Evolutionary conservation across 2,329 filamentous ascomycete species (phyloP), one percentile per base, ranked within the genome.

Genomic region (Ophiostoma pallidulum): DNA sequence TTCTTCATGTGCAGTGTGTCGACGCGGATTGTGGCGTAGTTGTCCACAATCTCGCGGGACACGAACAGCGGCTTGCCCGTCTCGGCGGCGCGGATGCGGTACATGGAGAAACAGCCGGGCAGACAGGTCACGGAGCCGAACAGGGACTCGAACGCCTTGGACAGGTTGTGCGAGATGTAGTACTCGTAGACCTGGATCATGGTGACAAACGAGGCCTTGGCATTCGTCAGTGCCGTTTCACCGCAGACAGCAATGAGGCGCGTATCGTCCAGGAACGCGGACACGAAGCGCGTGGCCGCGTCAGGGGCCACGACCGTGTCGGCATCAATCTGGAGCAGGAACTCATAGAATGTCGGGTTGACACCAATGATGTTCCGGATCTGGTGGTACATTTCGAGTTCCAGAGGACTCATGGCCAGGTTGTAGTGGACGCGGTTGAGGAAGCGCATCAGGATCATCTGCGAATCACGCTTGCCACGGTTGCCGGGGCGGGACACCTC

Each of bases 181-280:
- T 98, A 98, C 66, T 98, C 92, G 70, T 98, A 98, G 55, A 98
- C 92, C 65, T 98, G 92, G 64, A 98, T 98, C 91, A 97, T 97
- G 44, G 92, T 98, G 56, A 94, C 80, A 61, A 94, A 88, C 1
- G 91, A 96, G 7, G 84, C 77, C 66, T 96, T 96, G 51, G 89
- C 86, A 62, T 98, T 98, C 53, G 84, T 90, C 41, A 98, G 74
- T 14, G 85, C 85, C 0, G 92, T 98, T 67, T 98, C 92, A 68
- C 92, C 92, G 61, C 92, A 98, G 41, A 92, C 80, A 47, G 85
- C 92, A 60, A 96, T 91, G n/a, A 97, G 73, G 48, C 87, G 83
- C 22, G 90, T 95, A 63, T 98, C 92, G 59, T 92, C 80, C 37
- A 96, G 67, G 72, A 96, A 96, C 5, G 89, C 75, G 9, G 92